These are phyloP conservation scores for Flaveria trinervia DNA, from an alignment of 129 eudicot genomes.

Conservation along the genomic window DNA sequence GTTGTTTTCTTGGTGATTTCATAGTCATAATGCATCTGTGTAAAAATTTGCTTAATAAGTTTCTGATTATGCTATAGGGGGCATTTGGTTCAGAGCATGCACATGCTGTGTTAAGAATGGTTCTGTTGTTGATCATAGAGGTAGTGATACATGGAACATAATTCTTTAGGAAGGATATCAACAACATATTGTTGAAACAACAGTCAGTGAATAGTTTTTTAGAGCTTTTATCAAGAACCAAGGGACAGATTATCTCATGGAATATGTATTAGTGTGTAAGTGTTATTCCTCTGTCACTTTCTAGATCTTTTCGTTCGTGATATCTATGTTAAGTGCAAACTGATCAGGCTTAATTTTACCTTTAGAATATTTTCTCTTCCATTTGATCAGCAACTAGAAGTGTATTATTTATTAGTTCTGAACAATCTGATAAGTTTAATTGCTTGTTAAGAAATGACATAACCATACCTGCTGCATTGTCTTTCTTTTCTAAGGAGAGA, in stretches of 20 bases:
- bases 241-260: constrained; percentile 8
- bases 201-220: not conserved
- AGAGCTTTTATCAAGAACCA: not conserved
- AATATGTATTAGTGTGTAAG: not conserved
- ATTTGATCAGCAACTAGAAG: not conserved
- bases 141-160: constrained; percentile 32
- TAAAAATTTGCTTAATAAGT: too few species aligned
- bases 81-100: too few species aligned
- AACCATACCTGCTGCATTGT: not conserved
- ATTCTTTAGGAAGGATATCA: constrained; percentile 15
- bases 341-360: too few species aligned
- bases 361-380: too few species aligned
- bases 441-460: constrained; percentile 7
- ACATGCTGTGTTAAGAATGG: too few species aligned
- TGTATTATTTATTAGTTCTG: constrained; percentile 7
- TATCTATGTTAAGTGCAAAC: not conserved
- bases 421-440: not conserved
- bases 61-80: too few species aligned
- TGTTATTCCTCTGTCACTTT: constrained; percentile 7
- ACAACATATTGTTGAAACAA: constrained; percentile 4
- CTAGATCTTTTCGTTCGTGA: not conserved
- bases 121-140: constrained; percentile 48
- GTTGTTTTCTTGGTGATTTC: constrained; percentile 2
- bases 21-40: constrained; percentile 24
- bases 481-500: not conserved